Evolutionary conservation across 139 green algal species (phyloP).

Genomic region (Chlamydomonas applanata): DNA sequence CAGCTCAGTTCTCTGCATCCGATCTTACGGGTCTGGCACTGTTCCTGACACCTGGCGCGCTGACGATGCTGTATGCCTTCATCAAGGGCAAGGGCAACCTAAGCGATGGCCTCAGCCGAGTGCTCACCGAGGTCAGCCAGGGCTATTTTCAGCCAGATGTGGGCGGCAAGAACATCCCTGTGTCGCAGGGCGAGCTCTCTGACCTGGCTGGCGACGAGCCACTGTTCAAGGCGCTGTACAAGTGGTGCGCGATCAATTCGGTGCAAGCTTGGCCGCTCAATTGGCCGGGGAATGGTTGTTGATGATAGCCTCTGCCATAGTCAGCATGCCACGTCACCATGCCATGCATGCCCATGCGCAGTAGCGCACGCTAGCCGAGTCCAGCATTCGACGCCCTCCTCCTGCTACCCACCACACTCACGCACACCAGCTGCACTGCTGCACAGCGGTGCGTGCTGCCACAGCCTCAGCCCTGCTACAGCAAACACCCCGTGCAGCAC

Average conservation of each 20-base stretch:
- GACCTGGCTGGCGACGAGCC: constrained; percentile 90
- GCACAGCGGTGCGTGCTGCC: too few species aligned
- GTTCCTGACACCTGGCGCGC: constrained; percentile 74
- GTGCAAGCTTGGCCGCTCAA: too few species aligned
- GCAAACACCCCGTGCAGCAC: too few species aligned
- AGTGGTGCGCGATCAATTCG: constrained; percentile 62
- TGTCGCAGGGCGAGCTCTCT: constrained; percentile 78
- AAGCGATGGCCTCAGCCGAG: constrained; percentile 69
- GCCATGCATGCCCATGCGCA: too few species aligned
- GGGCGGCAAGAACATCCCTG: constrained; percentile 84
- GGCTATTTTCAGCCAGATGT: constrained; percentile 90
- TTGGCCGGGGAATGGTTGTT: too few species aligned
- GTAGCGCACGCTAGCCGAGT: too few species aligned
- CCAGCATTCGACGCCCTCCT: too few species aligned
- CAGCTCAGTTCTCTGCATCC: background rate
- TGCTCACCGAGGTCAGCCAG: constrained; percentile 72
- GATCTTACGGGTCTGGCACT: constrained; percentile 37
- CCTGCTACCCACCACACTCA: too few species aligned
- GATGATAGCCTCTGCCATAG: too few species aligned
- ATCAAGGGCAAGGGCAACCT: constrained; percentile 85
- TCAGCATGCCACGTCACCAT: too few species aligned
- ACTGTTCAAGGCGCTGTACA: constrained; percentile 91
- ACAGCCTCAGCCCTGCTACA: too few species aligned
- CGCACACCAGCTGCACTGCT: too few species aligned
- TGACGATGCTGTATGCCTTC: constrained; percentile 62